These are phyloP conservation scores for Juglanconis juglandina DNA, from an alignment of 2,329 filamentous ascomycete species.

Conservation along the genomic window DNA sequence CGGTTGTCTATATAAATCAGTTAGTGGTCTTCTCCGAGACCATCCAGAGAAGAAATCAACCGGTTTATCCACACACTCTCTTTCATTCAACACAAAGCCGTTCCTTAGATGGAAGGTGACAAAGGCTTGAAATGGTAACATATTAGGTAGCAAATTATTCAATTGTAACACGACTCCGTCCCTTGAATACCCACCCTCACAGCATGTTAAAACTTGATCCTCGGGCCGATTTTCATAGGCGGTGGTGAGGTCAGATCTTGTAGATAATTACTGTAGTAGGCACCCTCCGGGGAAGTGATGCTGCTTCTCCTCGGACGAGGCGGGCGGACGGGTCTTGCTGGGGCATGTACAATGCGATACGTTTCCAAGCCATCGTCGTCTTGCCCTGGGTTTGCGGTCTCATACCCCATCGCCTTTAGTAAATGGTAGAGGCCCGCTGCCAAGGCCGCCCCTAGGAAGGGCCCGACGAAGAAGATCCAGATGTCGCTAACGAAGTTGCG, in stretches of 20 bases:
- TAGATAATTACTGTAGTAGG: slow-evolving; percentile 9
- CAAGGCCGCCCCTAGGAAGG: slow-evolving; percentile 45
- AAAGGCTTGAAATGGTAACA: no score
- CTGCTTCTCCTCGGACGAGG: background rate
- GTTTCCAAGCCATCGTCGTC: slow-evolving; percentile 20
- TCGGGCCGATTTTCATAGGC: background rate
- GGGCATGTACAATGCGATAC: slow-evolving; percentile 8
- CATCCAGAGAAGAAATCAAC: no score
- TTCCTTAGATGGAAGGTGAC: no score
- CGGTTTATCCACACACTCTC: no score
- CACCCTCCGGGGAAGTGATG: background rate
- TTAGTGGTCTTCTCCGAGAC: no score
- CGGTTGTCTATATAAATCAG: no score
- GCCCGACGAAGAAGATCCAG: slow-evolving; percentile 56
- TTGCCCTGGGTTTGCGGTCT: slow-evolving; percentile 29
- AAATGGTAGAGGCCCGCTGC: slow-evolving; percentile 36
- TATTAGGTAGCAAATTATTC: no score
- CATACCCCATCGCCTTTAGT: slow-evolving; percentile 34
- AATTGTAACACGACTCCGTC: no score
- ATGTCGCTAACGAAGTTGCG: slow-evolving; percentile 41
- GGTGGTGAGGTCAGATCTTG: slow-evolving; percentile 12
- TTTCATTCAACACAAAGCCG: no score
- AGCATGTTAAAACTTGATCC: background rate
- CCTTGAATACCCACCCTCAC: no score
- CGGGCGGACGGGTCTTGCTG: background rate